Percentiles rank a stretch among this genome's conserved stretches.
These are phyloP conservation scores for Phellopilus nigrolimitatus DNA, from an alignment of 1,284 basidiomycete genomes.

Conservation along the genomic window DNA sequence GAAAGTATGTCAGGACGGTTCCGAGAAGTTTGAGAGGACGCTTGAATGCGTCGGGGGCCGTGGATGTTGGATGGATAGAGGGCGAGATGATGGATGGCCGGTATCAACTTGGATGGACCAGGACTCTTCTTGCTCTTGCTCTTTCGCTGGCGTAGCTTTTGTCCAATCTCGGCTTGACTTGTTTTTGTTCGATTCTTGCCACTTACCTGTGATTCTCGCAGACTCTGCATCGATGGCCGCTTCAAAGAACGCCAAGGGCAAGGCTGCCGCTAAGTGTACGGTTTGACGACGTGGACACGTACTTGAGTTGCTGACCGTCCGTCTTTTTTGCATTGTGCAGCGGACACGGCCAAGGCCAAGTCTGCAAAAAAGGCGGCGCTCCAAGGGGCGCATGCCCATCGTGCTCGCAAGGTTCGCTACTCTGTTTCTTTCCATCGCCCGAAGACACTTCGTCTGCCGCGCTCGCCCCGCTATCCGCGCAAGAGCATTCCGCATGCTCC, in stretches of 20 bases:
- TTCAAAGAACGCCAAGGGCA: constrained; percentile 58
- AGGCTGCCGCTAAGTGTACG: constrained; percentile 47
- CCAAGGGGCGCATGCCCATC: constrained; percentile 77
- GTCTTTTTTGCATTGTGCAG: too few species aligned
- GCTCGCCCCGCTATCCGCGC: constrained; percentile 90
- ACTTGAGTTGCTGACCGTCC: constrained; percentile 24
- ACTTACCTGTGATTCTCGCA: too few species aligned
- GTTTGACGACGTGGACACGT: constrained; percentile 11
- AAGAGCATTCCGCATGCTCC: constrained; percentile 94
- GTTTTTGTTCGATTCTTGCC: too few species aligned
- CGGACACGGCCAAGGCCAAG: constrained; percentile 80
- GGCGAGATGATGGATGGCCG: too few species aligned
- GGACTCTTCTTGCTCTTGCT: too few species aligned
- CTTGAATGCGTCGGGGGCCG: too few species aligned
- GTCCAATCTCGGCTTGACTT: too few species aligned
- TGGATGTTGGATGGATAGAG: too few species aligned
- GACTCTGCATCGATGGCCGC: constrained; percentile 46
- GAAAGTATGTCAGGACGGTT: too few species aligned
- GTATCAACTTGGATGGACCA: too few species aligned
- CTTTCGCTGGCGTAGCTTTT: too few species aligned
- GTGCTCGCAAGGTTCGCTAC: constrained; percentile 79
- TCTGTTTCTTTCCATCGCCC: constrained; percentile 95
- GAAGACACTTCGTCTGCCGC: constrained; percentile 85
- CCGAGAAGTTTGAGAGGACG: too few species aligned
- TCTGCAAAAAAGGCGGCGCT: constrained; percentile 95